Percentiles rank a stretch among this genome's conserved stretches.
Conservation (phyloP, 352 stramenopile species). For the Pythium brassicae region DNA sequence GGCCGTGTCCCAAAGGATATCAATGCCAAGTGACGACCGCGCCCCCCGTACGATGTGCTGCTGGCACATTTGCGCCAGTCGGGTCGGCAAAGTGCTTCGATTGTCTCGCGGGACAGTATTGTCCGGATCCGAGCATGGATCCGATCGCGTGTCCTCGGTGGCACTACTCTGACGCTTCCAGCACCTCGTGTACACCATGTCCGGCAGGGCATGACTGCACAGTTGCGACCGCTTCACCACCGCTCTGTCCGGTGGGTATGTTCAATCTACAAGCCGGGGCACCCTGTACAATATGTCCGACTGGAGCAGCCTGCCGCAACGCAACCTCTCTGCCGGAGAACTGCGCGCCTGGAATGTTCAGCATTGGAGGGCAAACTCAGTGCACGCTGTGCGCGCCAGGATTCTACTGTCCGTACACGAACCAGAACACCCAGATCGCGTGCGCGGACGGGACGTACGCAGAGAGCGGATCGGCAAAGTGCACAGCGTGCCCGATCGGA, state of each 20-base stretch:
- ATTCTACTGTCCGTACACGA: slow-evolving; percentile 47
- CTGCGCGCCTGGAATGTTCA: slow-evolving; percentile 52
- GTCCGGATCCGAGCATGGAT: slow-evolving; percentile 32
- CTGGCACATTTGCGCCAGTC: slow-evolving; percentile 24
- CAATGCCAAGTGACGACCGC: background rate
- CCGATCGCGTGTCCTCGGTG: slow-evolving; percentile 32
- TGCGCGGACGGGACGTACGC: slow-evolving; percentile 50
- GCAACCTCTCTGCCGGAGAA: slow-evolving; percentile 24
- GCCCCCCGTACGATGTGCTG: background rate
- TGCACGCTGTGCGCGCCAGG: slow-evolving; percentile 60
- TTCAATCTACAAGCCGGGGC: slow-evolving; percentile 40
- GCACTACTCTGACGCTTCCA: slow-evolving; percentile 37
- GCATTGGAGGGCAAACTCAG: slow-evolving; percentile 29
- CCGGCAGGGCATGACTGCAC: slow-evolving; percentile 49
- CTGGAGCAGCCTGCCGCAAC: slow-evolving; percentile 30
- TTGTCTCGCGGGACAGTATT: slow-evolving; percentile 40
- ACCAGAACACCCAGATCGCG: slow-evolving; percentile 34
- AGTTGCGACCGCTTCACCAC: slow-evolving; percentile 10
- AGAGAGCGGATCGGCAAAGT: slow-evolving; percentile 33
- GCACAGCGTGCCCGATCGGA: slow-evolving; percentile 44
- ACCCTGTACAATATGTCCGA: slow-evolving; percentile 33
- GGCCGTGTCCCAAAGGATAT: background rate
- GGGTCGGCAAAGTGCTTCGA: slow-evolving; percentile 30
- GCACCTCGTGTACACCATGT: slow-evolving; percentile 30
- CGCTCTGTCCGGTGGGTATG: slow-evolving; percentile 35